Base-by-base conservation (phyloP, 169 alveolate species). In the Plasmodium sp. region DNA sequence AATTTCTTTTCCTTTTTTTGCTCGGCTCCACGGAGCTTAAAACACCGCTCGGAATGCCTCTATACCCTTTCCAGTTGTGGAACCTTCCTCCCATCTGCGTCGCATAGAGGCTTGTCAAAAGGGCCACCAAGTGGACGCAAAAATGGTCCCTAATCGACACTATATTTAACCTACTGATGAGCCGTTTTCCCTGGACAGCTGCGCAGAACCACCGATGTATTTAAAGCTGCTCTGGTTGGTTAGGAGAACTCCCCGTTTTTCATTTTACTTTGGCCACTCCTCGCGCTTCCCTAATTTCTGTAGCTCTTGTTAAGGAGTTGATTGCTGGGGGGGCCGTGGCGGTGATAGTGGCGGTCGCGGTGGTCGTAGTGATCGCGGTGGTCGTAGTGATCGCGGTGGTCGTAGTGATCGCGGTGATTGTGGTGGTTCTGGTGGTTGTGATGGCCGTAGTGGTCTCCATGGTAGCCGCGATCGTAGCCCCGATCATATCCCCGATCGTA, bases 251-350 rank as follows among this genome's bases (percentile, higher is more conserved):
- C 45, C 7, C 7, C 45, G 1, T 39, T 39, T 39, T 39, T 39
- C 45, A 39, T 2, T 39, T 39, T 56, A 56, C 72, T 34, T 12
- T 18, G 83, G 22, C 54, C 75, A 18, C n/a, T 56, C 79, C 79
- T 84, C 56, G 39, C 16, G 6, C 81, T 3, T 56, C 56, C 48
- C 48, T 86, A 67, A 77, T 77, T 67, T 77, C 56, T 75, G 27
- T 74, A 77, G 45, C 81, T 51, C 43, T 75, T 75, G 51, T 77
- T 85, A 18, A 71, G 45, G 7, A 86, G 54, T 86, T 86, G 77
- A 54, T 56, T 74, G 71, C 48, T 86, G 27, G 79, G 33, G 67
- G 58, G 45, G 22, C 43, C 51, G 9, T n/a, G 86, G 62, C 31
- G 67, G 67, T 67, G 36, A 22, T 67, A 9, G 7, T 22, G 33